These are phyloP conservation scores for Euptelea pleiosperma DNA, from an alignment of 164 flowering plant species.

Conservation along the genomic window DNA sequence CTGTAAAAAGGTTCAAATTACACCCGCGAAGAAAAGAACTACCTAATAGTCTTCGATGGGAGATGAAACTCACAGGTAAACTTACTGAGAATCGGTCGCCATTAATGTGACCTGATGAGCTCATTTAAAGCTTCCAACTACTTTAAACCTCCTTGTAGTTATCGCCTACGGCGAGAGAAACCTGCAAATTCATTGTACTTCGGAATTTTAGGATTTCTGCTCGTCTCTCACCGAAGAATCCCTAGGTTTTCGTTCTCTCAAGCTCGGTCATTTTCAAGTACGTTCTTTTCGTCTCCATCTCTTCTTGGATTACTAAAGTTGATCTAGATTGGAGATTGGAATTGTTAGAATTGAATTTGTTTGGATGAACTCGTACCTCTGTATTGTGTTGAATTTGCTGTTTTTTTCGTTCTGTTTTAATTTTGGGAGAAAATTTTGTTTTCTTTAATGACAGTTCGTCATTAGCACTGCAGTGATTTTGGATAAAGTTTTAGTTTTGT, in stretches of 20 bases:
- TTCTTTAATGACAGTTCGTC: too few species aligned
- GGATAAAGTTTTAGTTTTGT: too few species aligned
- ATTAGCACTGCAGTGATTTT: too few species aligned
- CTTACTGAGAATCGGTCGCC: too few species aligned
- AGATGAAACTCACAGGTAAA: too few species aligned
- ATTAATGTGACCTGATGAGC: constrained; percentile 25
- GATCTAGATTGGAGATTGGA: not conserved
- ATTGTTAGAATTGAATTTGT: not conserved
- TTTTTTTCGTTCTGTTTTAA: too few species aligned
- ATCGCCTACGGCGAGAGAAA: constrained; percentile 1
- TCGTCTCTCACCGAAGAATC: not conserved
- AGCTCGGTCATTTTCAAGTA: constrained; percentile 16
- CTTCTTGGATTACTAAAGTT: not conserved
- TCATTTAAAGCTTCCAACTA: constrained; percentile 28
- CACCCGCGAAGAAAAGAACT: too few species aligned
- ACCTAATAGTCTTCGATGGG: too few species aligned
- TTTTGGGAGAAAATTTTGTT: too few species aligned
- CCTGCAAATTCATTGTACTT: not conserved
- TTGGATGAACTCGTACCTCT: not conserved
- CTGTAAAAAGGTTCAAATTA: too few species aligned
- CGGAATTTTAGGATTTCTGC: not conserved
- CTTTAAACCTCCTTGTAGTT: not conserved
- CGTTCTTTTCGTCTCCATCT: not conserved
- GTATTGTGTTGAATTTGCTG: too few species aligned
- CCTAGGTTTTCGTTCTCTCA: not conserved